A percentile compares a stretch with the other conserved stretches of the same genome.
These are phyloP conservation scores for Guadua angustifolia DNA, from an alignment of 176 grass and related monocot genomes.

Conservation along the genomic window DNA sequence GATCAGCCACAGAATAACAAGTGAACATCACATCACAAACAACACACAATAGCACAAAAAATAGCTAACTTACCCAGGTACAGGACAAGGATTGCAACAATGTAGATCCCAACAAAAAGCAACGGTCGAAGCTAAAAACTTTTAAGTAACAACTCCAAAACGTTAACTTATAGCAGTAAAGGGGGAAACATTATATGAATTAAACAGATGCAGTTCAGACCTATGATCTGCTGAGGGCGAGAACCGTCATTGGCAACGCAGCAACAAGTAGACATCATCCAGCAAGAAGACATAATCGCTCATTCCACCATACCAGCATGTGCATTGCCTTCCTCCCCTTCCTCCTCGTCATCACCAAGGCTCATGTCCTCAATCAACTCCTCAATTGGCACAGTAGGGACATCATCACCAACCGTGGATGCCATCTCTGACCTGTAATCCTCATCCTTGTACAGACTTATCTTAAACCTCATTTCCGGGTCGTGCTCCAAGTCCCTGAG, in stretches of 20 bases:
- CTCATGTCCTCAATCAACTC: conserved; percentile 79
- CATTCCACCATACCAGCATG: no score
- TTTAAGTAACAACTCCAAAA: not conserved
- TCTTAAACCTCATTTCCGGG: conserved; percentile 52
- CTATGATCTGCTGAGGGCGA: conserved; percentile 4
- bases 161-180: conserved; percentile 25
- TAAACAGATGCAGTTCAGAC: conserved; percentile 29
- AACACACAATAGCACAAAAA: not conserved
- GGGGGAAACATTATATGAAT: conserved; percentile 25
- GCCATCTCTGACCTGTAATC: conserved; percentile 80
- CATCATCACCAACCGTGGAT: conserved; percentile 75
- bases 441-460: conserved; percentile 66
- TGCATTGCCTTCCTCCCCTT: no score
- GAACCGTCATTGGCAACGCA: not conserved
- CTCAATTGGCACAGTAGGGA: conserved; percentile 65
- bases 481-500: conserved; percentile 66
- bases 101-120: not conserved
- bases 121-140: no score
- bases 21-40: conserved; percentile 22
- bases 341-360: conserved; percentile 55
- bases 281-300: no score
- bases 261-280: not conserved
- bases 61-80: not conserved
- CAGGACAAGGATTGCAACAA: not conserved
- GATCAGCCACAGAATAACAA: not conserved